Evolutionary conservation across 2,329 filamentous ascomycete genomes (phyloP), one percentile per base, ranked within the genome.

Genomic region (Clarireedia hainanense): DNA sequence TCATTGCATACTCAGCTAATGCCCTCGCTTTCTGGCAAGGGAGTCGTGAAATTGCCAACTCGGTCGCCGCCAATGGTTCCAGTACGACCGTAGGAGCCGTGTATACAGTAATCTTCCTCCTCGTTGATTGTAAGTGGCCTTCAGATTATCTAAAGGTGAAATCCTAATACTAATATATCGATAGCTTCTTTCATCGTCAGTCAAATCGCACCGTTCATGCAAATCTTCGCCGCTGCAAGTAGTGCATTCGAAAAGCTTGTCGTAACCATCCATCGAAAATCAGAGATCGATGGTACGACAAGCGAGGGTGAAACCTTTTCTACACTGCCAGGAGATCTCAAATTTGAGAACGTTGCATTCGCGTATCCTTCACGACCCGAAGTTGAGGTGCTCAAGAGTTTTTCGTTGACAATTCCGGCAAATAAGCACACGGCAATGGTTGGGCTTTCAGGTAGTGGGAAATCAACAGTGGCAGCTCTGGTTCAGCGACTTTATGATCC

Each of bases 11-110:
- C 30, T 74, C 76, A 3, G 77, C 77, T 2, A 81, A 81, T 64
- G 78, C 75, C 12, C 67, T 82, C 4, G 79, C 79, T 1, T 82
- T 81, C 61, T 83, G 78, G 77, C 74, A 80, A 64, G 80, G 79
- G 51, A 78, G 50, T 23, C 36, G 39, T 14, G 24, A 45, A 36
- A 52, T 52, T 36, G 24, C 75, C 57, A 71, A 68, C 26, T 71
- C 70, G 9, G 75, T 82, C 9, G 65, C 69, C 9, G 64, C 69
- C 1, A 45, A 51, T 2, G 52, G 50, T 5, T 47, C 47, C 26
- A 39, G 27, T 27, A 42, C 50, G 10, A 52, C 47, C 7, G 36
- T 37, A 15, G 50, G 45, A 14, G 57, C 55, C 43, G 51, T 57
- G 3, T 79, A 77, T 51, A 76, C 76, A 1, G 76, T 79, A 5